phyloP scores from a whole-genome alignment of 345 rosid genomes.

The Arabidopsis arenosa region DNA sequence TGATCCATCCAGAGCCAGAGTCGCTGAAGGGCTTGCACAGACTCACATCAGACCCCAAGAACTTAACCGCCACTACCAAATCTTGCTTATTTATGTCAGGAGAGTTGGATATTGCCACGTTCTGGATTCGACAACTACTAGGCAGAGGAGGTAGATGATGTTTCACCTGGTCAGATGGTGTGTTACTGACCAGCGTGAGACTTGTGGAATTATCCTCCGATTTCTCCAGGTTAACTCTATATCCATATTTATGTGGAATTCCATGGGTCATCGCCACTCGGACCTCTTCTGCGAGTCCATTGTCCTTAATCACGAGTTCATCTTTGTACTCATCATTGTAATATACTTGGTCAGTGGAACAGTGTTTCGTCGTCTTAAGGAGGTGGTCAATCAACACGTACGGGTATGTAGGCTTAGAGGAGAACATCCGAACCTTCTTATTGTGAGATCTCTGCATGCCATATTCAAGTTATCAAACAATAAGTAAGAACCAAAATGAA shows the following conservation, averaged over 20 bases:
- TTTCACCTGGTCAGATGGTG: not conserved
- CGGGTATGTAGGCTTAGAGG: conserved; percentile 6
- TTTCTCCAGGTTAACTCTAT: not conserved
- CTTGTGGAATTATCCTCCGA: not conserved
- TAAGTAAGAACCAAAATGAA: not conserved
- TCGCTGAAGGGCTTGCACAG: conserved; percentile 9
- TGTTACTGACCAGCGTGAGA: conserved; percentile 6
- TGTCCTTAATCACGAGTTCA: conserved; percentile 3
- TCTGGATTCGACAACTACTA: conserved; percentile 6
- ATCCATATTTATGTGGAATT: not conserved
- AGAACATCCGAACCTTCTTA: not conserved
- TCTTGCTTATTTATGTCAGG: not conserved
- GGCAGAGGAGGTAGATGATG: not conserved
- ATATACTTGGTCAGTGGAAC: not conserved
- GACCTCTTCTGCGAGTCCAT: conserved; percentile 1
- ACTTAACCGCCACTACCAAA: conserved; percentile 16
- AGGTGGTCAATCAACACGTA: conserved; percentile 1
- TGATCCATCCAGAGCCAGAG: not conserved
- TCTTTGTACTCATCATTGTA: not conserved
- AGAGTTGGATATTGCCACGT: conserved; percentile 7
- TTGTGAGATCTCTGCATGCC: conserved; percentile 10
- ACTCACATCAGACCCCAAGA: conserved; percentile 1
- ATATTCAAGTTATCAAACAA: not conserved
- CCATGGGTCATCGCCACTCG: conserved; percentile 2
- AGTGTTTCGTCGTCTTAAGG: not conserved